A percentile compares a stretch with the other conserved stretches of the same genome.
Evolutionary conservation across 441 rosid species (phyloP).

Genomic region (Aquilaria agallochum): DNA sequence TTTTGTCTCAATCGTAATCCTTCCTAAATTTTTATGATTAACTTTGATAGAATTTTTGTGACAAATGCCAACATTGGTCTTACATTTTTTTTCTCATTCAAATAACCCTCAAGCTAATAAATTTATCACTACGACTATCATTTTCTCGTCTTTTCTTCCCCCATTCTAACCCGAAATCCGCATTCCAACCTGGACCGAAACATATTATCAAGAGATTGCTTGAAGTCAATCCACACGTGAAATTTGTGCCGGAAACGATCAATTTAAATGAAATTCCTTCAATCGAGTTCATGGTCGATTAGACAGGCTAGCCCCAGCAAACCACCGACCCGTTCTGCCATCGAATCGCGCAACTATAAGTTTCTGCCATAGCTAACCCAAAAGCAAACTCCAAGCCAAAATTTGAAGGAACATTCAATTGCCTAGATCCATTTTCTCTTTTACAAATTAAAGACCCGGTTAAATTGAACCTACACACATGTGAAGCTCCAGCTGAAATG

Average conservation of each 20-base stretch:
- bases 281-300: conserved; percentile 18
- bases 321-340: conserved; percentile 40
- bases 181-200: conserved; percentile 66
- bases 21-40: too few species aligned
- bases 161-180: not conserved
- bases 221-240: too few species aligned
- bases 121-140: too few species aligned
- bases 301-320: conserved; percentile 73
- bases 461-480: conserved; percentile 63
- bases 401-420: too few species aligned
- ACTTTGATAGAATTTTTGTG: too few species aligned
- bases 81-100: too few species aligned
- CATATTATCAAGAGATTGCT: conserved; percentile 42
- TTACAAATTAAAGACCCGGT: conserved; percentile 11
- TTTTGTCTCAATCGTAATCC: too few species aligned
- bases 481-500: conserved; percentile 56
- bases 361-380: conserved; percentile 50
- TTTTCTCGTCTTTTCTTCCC: too few species aligned
- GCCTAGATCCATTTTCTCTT: too few species aligned
- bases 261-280: not conserved
- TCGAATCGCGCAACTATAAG: conserved; percentile 56
- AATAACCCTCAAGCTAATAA: too few species aligned
- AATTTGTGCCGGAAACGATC: too few species aligned
- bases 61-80: too few species aligned
- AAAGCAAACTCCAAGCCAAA: conserved; percentile 24